Conservation (phyloP, 2,329 filamentous ascomycete species). For the Rhynchosporium graminicola region DNA sequence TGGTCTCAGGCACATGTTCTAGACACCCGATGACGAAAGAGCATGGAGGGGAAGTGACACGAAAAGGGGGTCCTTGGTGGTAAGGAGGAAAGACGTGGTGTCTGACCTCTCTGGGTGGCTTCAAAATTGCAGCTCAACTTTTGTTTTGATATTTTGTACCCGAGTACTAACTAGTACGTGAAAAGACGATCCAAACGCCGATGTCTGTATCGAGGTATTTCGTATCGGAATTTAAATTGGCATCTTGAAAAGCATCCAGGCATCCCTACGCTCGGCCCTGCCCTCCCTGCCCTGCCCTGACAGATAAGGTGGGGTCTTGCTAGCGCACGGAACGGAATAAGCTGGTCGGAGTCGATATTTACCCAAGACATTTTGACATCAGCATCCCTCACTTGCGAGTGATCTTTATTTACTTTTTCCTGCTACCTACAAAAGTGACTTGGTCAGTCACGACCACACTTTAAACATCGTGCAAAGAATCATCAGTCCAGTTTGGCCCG, state of each 20-base stretch:
- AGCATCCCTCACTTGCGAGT: slow-evolving; percentile 22
- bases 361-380: slow-evolving; percentile 3
- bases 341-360: slow-evolving; percentile 10
- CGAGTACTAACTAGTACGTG: too few species aligned
- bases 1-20: too few species aligned
- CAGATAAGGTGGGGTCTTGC: not conserved
- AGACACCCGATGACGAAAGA: too few species aligned
- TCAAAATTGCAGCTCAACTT: too few species aligned
- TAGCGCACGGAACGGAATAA: slow-evolving; percentile 22
- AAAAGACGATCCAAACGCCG: too few species aligned
- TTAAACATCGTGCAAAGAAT: slow-evolving; percentile 19
- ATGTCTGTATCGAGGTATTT: too few species aligned
- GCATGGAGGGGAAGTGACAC: not conserved
- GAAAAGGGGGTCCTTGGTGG: not conserved
- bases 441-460: slow-evolving; percentile 17
- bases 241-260: too few species aligned
- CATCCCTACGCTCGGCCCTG: not conserved
- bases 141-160: too few species aligned
- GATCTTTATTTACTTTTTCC: slow-evolving; percentile 20
- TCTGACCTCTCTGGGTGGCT: too few species aligned
- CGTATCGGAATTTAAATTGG: too few species aligned
- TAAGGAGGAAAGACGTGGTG: not conserved
- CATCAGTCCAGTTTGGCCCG: slow-evolving; percentile 33
- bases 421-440: slow-evolving; percentile 25
- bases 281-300: too few species aligned